Evolutionary conservation across 176 grass and related monocot species (phyloP), one percentile per base, ranked within the genome.

Genomic region (Calamus simplicifolius): DNA sequence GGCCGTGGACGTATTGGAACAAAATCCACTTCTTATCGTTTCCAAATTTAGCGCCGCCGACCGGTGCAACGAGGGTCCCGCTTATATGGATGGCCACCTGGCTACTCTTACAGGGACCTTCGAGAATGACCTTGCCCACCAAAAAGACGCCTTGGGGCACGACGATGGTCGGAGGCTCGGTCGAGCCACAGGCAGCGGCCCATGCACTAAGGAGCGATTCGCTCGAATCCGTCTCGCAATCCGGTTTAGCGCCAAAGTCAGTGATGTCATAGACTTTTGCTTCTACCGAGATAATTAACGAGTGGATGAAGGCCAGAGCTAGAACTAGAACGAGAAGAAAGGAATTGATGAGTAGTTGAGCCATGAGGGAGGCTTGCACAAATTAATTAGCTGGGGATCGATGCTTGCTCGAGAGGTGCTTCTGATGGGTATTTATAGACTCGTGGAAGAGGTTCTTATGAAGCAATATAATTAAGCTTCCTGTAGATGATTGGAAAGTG

Each of bases 91-190:
- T 76, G 57, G 73, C 70, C 19, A 97, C 78, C 50, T 51, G 21
- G 64, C 31, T 66, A 58, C 63, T 78, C 51, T 25, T 60, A 75
- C 92, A 97, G 15, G 92, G 87, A 5, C 92, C 92, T 27, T 27
- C 5, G 75, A 96, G 87, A 27, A 71, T 77, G 57, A 55, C 72
- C 43, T 31, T 56, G 5, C 51, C 56, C 48, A 96, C 27, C 58
- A 96, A 59, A 72, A 72, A 96, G 69, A 5, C 19, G 0, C 92
- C 86, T 0, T 63, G 52, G 38, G 92, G 92, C 43, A 96, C 86
- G 27, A 66, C 30, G 61, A 96, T 74, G 16, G 75, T 80, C 48
- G 71, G 57, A 25, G 84, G 64, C 5, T 61, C 63, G 1, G 72
- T 30, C 25, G 87, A 90, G 54, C 72, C 72, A 72, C 92, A 97